Conservation (phyloP, 1,284 basidiomycete genomes). For the Schizopora paradoxa region DNA sequence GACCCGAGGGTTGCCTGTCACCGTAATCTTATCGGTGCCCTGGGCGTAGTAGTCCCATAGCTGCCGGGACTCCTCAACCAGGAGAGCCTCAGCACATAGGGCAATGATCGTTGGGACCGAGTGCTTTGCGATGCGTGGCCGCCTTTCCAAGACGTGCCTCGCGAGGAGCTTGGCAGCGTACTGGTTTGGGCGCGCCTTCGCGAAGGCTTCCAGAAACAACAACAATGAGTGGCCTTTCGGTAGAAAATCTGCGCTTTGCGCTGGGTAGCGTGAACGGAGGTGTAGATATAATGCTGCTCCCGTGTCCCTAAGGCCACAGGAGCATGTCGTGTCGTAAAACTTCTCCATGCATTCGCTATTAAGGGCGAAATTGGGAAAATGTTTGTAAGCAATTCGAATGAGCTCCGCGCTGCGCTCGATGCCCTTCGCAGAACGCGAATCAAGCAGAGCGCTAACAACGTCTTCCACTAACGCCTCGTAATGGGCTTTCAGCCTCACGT, state of each 20-base stretch:
- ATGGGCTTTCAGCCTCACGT: no score
- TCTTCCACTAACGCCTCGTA: not conserved
- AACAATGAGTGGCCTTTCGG: conserved; percentile 40
- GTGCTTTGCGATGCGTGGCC: conserved; percentile 38
- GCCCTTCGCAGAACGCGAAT: not conserved
- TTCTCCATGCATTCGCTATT: conserved; percentile 33
- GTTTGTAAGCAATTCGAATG: not conserved
- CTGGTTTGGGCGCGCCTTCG: conserved; percentile 32
- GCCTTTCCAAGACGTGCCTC: conserved; percentile 38
- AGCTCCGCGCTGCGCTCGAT: not conserved
- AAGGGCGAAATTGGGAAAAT: not conserved
- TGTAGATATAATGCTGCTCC: conserved; percentile 4
- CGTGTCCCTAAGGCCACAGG: conserved; percentile 23
- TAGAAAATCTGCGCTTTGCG: conserved; percentile 23
- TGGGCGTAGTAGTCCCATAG: conserved; percentile 52
- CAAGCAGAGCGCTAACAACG: not conserved
- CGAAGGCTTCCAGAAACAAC: conserved; percentile 48
- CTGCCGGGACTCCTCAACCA: conserved; percentile 39
- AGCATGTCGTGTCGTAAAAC: conserved; percentile 39
- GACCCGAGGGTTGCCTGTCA: conserved; percentile 41
- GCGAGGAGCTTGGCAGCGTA: conserved; percentile 41
- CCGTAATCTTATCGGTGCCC: conserved; percentile 36
- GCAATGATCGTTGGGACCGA: conserved; percentile 38
- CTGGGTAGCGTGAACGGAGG: not conserved
- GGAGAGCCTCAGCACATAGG: conserved; percentile 40